phyloP scores from a whole-genome alignment of 2,329 filamentous ascomycete genomes.

The Dothistroma septosporum region DNA sequence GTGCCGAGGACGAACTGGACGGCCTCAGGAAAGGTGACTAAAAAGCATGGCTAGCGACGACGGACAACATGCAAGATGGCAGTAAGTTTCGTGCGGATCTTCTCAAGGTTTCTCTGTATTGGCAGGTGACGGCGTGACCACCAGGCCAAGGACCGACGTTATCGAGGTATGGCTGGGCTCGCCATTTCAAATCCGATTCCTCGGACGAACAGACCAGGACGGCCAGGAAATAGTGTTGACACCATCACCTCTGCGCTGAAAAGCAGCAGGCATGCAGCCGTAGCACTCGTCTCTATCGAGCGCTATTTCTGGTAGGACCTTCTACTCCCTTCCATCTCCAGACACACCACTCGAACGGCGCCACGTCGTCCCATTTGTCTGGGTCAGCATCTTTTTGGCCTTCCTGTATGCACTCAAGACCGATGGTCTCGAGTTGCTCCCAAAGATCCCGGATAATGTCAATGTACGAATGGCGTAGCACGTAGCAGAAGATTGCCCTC shows the following conservation, averaged over 20 bases:
- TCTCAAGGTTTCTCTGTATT: too few relatives aligned
- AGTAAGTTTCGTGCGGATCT: too few relatives aligned
- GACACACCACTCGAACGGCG: slow-evolving; percentile 38
- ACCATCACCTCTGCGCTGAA: too few relatives aligned
- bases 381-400: slow-evolving; percentile 31
- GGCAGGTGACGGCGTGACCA: too few relatives aligned
- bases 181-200: too few relatives aligned
- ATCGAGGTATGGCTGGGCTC: too few relatives aligned
- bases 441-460: slow-evolving; percentile 43
- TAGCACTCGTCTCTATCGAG: neutral
- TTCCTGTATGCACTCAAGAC: slow-evolving; percentile 36
- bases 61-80: neutral
- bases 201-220: neutral
- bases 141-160: too few relatives aligned
- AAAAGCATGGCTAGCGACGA: neutral
- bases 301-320: neutral
- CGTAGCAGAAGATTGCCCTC: slow-evolving; percentile 39
- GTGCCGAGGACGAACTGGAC: neutral
- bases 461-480: slow-evolving; percentile 41
- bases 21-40: too few relatives aligned
- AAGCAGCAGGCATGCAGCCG: too few relatives aligned
- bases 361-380: slow-evolving; percentile 36
- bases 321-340: slow-evolving; percentile 35
- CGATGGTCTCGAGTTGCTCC: slow-evolving; percentile 36
- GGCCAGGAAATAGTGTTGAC: too few relatives aligned